Conservation (phyloP, 345 rosid genomes). For the Citrus inodora region DNA sequence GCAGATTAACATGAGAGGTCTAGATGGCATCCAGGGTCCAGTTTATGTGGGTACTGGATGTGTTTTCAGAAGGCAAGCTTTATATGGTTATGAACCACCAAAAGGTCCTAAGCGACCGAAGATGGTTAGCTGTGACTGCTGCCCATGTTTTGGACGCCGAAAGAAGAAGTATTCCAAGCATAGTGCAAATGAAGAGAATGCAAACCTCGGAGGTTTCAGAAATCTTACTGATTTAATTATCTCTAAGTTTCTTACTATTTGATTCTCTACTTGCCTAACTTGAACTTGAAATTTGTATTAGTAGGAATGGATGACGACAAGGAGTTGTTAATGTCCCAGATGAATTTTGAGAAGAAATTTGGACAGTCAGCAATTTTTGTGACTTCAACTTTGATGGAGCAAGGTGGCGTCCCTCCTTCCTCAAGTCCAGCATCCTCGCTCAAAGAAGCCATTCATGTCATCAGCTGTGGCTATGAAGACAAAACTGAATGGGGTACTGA, state of each 20-base stretch:
- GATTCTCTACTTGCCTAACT: not conserved
- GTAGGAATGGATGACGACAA: constrained; percentile 68
- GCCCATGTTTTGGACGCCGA: constrained; percentile 91
- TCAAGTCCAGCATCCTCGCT: constrained; percentile 93
- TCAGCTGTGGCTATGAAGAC: constrained; percentile 97
- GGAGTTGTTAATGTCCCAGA: constrained; percentile 79
- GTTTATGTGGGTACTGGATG: constrained; percentile 97
- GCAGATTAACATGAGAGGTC: constrained; percentile 81
- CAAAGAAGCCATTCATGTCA: constrained; percentile 98
- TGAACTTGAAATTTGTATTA: not conserved
- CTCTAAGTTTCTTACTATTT: not conserved
- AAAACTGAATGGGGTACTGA: constrained; percentile 98
- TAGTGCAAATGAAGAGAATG: constrained; percentile 44
- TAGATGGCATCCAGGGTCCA: constrained; percentile 92
- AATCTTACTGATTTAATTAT: not conserved
- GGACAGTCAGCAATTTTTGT: constrained; percentile 92
- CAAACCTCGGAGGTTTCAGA: constrained; percentile 56
- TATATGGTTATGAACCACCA: constrained; percentile 96
- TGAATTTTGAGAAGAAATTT: constrained; percentile 90
- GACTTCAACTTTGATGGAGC: constrained; percentile 91
- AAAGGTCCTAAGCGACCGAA: constrained; percentile 88
- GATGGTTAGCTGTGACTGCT: constrained; percentile 94
- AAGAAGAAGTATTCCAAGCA: constrained; percentile 47
- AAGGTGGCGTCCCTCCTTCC: constrained; percentile 97
- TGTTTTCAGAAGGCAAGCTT: constrained; percentile 87